These are phyloP conservation scores for Xanthoconium stramineum DNA, from an alignment of 768 basidiomycete genomes.

Conservation along the genomic window DNA sequence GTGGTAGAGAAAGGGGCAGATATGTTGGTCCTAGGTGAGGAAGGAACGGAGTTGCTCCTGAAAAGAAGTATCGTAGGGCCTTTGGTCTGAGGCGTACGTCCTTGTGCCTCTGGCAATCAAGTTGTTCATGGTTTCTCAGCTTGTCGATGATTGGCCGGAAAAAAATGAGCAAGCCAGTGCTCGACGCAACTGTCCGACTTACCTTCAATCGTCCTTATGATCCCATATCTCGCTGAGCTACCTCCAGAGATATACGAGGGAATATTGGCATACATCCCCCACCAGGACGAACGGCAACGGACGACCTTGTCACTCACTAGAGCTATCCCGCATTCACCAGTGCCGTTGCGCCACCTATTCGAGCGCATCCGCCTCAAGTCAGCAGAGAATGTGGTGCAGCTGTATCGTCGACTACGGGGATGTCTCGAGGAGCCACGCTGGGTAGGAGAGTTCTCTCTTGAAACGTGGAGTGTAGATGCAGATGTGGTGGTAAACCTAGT, in stretches of 20 bases:
- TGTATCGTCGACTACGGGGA: conserved; percentile 55
- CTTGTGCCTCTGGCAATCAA: not conserved
- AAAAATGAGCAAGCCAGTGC: not conserved
- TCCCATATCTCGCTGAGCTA: conserved; percentile 33
- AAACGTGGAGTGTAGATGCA: conserved; percentile 71
- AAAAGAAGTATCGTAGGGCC: conserved; percentile 30
- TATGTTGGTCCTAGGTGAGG: conserved; percentile 36
- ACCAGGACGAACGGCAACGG: conserved; percentile 40
- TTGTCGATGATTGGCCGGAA: not conserved
- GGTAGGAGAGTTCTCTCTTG: conserved; percentile 50
- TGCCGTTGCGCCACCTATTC: conserved; percentile 59
- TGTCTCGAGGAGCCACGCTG: conserved; percentile 32
- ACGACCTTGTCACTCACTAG: conserved; percentile 58
- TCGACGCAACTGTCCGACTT: not conserved
- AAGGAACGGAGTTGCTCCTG: conserved; percentile 26
- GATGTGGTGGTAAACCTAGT: conserved; percentile 73
- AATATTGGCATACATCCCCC: conserved; percentile 52
- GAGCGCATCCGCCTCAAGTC: conserved; percentile 49
- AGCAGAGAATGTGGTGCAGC: conserved; percentile 48
- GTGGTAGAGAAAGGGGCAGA: conserved; percentile 50
- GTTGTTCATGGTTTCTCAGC: not conserved
- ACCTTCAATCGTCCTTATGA: conserved; percentile 9
- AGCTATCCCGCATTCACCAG: conserved; percentile 57
- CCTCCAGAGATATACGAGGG: conserved; percentile 66
- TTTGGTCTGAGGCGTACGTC: conserved; percentile 9